Conservation (phyloP, 345 rosid species). For the Brassica cretica region DNA sequence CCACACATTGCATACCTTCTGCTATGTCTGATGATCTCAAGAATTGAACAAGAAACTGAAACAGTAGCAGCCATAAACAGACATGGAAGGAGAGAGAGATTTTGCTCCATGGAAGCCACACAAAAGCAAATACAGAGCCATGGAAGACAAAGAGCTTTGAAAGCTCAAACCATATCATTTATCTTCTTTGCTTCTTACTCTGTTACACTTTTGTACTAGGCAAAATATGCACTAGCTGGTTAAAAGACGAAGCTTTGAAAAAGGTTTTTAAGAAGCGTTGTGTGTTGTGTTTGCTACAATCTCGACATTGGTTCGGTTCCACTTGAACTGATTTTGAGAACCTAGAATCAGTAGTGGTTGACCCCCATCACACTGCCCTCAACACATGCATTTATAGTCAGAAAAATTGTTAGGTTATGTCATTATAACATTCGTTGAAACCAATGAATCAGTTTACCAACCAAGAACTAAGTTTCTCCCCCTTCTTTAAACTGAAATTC, state of each 20-base stretch:
- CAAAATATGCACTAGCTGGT: constrained; percentile 14
- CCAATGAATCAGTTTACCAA: too few relatives aligned
- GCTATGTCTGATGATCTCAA: constrained; percentile 89
- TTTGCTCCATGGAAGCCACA: background rate
- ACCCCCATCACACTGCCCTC: background rate
- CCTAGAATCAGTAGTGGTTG: background rate
- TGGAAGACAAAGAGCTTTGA: constrained; percentile 8
- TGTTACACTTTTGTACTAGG: constrained; percentile 6
- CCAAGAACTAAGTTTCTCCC: background rate
- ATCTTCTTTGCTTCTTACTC: constrained; percentile 5
- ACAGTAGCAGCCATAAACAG: constrained; percentile 2
- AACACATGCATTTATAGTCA: background rate
- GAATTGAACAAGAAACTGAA: constrained; percentile 30
- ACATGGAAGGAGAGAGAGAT: constrained; percentile 13
- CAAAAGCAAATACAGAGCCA: constrained; percentile 15
- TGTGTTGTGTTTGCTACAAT: background rate
- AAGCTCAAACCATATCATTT: constrained; percentile 1
- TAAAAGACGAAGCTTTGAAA: background rate
- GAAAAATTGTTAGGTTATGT: background rate
- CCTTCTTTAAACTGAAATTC: background rate
- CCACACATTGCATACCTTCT: constrained; percentile 84
- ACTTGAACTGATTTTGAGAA: background rate
- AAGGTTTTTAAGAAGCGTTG: background rate
- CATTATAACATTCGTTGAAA: background rate
- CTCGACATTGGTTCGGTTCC: background rate